These are phyloP conservation scores for Xylariaceae sp. DNA, from an alignment of 2,329 filamentous ascomycete genomes.

Conservation along the genomic window DNA sequence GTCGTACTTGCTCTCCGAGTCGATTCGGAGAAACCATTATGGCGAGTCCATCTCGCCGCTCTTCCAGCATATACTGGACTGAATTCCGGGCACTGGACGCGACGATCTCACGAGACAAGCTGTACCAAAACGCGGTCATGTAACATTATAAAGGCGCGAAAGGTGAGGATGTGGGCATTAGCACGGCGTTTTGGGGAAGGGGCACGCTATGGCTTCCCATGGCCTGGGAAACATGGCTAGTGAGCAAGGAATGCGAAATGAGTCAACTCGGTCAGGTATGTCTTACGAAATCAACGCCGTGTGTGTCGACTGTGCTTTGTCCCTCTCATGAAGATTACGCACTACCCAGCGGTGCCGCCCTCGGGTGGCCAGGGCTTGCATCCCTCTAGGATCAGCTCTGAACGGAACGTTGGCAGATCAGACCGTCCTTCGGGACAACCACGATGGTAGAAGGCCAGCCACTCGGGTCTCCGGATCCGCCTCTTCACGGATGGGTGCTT, in stretches of 20 bases:
- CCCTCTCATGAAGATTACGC: too few relatives aligned
- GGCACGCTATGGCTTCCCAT: conserved; percentile 8
- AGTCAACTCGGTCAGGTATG: conserved; percentile 23
- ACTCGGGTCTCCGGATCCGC: conserved; percentile 18
- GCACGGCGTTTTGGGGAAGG: conserved; percentile 24
- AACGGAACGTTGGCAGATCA: conserved; percentile 78
- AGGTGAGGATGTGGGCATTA: conserved; percentile 15
- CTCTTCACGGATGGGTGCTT: conserved; percentile 22
- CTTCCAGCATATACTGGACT: conserved; percentile 60
- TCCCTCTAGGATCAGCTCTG: conserved; percentile 62
- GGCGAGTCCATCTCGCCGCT: conserved; percentile 71
- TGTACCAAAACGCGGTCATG: not conserved
- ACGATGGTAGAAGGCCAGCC: conserved; percentile 30
- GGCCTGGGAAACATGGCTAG: conserved; percentile 12
- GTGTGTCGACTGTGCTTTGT: too few relatives aligned
- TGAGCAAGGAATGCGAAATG: conserved; percentile 17
- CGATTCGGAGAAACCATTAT: conserved; percentile 92
- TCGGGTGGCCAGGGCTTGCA: conserved; percentile 64
- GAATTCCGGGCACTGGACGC: conserved; percentile 18
- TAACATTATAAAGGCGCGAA: conserved; percentile 1
- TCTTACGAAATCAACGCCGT: conserved; percentile 9
- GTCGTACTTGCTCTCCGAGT: conserved; percentile 80
- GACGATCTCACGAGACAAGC: conserved; percentile 2
- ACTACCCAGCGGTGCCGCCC: conserved; percentile 68
- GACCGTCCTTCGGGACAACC: conserved; percentile 20